A percentile compares a stretch with the other conserved stretches of the same genome.
These are phyloP conservation scores for Phytophthora cajani DNA, from an alignment of 352 stramenopile genomes.

Conservation along the genomic window DNA sequence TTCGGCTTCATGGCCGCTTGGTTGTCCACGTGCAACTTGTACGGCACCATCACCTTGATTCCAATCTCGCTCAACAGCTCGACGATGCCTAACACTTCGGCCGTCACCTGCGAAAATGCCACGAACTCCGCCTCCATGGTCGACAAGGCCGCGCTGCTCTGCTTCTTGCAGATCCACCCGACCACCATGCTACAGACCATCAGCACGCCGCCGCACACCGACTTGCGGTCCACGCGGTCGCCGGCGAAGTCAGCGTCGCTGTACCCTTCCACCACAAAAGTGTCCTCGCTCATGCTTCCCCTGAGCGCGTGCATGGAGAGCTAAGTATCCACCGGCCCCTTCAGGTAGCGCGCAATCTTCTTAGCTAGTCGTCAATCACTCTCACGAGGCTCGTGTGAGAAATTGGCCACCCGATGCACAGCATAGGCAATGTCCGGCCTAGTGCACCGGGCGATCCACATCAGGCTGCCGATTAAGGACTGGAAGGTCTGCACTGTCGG, in stretches of 20 bases:
- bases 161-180: conserved; percentile 32
- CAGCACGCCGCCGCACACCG: conserved; percentile 22
- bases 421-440: conserved; percentile 36
- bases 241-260: conserved; percentile 35
- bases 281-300: neutral
- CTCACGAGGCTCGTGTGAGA: conserved; percentile 13
- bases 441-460: conserved; percentile 45
- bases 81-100: conserved; percentile 22
- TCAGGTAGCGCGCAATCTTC: conserved; percentile 33
- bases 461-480: conserved; percentile 41
- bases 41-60: neutral
- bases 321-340: conserved; percentile 21
- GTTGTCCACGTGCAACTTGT: conserved; percentile 19
- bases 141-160: conserved; percentile 21
- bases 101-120: conserved; percentile 6
- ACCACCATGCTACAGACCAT: conserved; percentile 16
- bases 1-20: conserved; percentile 22
- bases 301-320: conserved; percentile 10
- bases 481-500: conserved; percentile 29
- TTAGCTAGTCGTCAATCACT: conserved; percentile 24
- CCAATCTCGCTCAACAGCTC: conserved; percentile 7
- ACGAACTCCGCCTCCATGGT: conserved; percentile 37
- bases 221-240: conserved; percentile 27
- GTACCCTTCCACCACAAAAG: conserved; percentile 14
- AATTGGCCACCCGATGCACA: conserved; percentile 25